These are phyloP conservation scores for maize (Zea mays) DNA, from an alignment of 176 grass and related monocot genomes.

Conservation along the genomic window DNA sequence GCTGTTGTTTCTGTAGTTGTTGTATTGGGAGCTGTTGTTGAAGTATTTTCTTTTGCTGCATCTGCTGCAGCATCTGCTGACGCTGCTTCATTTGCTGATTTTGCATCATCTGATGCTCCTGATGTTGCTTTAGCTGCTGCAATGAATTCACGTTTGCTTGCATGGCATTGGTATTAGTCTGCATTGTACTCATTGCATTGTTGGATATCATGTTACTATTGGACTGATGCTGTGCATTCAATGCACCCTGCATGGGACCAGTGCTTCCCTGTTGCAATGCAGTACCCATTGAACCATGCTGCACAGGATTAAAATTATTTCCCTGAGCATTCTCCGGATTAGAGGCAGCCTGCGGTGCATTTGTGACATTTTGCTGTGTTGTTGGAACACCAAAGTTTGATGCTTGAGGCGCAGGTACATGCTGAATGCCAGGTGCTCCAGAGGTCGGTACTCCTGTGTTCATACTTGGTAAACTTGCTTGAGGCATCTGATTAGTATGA, in stretches of 20 bases:
- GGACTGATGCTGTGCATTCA: slow-evolving; percentile 54
- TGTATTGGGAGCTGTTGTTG: slow-evolving; percentile 51
- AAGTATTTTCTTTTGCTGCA: slow-evolving; percentile 62
- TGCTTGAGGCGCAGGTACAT: slow-evolving; percentile 44
- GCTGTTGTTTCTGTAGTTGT: slow-evolving; percentile 67
- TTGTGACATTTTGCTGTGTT: slow-evolving; percentile 67
- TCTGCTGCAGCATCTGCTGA: slow-evolving; percentile 52
- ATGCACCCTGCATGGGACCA: slow-evolving; percentile 47
- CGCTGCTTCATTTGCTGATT: slow-evolving; percentile 73
- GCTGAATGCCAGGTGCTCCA: background rate
- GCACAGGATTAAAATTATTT: slow-evolving; percentile 69
- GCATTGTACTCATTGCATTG: slow-evolving; percentile 55
- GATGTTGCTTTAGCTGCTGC: slow-evolving; percentile 74
- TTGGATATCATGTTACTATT: slow-evolving; percentile 61
- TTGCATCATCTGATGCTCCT: slow-evolving; percentile 70
- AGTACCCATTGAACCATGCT: slow-evolving; percentile 54
- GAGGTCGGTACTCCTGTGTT: slow-evolving; percentile 50
- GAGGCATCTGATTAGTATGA: slow-evolving; percentile 18
- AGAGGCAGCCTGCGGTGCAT: slow-evolving; percentile 53
- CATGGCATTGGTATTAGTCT: slow-evolving; percentile 48
- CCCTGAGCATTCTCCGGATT: slow-evolving; percentile 54
- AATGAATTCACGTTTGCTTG: slow-evolving; percentile 50
- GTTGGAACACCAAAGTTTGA: slow-evolving; percentile 64
- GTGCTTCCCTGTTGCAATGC: slow-evolving; percentile 51
- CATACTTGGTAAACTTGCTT: slow-evolving; percentile 26